A percentile compares a stretch with the other conserved stretches of the same genome.
Evolutionary conservation across 345 rosid genomes (phyloP).

Genomic region (Syzygium jambos): DNA sequence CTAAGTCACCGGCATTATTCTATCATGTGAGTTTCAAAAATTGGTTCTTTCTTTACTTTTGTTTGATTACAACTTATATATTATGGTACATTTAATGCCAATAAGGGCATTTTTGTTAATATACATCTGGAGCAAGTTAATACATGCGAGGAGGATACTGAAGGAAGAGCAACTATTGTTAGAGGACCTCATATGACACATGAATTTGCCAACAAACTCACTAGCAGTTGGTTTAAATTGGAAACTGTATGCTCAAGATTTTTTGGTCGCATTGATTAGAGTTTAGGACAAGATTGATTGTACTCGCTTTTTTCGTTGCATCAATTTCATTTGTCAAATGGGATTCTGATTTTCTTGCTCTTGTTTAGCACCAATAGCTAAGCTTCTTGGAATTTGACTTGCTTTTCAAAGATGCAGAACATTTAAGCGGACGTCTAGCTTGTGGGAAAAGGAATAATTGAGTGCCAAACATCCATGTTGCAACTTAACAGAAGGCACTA

Average conservation of each 20-base stretch:
- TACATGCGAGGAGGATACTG: background rate
- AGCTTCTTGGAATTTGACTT: background rate
- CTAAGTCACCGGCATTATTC: background rate
- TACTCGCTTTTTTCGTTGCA: background rate
- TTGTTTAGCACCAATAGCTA: background rate
- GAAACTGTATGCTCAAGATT: background rate
- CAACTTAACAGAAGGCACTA: background rate
- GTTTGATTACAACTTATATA: background rate
- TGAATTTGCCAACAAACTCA: background rate
- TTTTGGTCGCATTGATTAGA: background rate
- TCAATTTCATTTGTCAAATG: background rate
- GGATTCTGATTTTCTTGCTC: background rate
- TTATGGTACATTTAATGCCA: background rate
- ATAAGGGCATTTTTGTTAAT: background rate
- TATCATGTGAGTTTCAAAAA: background rate
- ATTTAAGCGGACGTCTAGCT: background rate
- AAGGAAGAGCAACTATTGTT: background rate
- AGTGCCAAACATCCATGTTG: background rate
- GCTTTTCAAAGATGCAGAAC: background rate
- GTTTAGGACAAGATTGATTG: background rate
- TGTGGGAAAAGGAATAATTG: background rate
- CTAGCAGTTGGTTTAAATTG: background rate
- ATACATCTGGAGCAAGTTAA: background rate
- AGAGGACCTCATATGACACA: background rate
- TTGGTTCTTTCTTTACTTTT: slow-evolving; percentile 17